Base-by-base conservation (phyloP, 345 rosid genomes). In the Sonneratia caseolaris region DNA sequence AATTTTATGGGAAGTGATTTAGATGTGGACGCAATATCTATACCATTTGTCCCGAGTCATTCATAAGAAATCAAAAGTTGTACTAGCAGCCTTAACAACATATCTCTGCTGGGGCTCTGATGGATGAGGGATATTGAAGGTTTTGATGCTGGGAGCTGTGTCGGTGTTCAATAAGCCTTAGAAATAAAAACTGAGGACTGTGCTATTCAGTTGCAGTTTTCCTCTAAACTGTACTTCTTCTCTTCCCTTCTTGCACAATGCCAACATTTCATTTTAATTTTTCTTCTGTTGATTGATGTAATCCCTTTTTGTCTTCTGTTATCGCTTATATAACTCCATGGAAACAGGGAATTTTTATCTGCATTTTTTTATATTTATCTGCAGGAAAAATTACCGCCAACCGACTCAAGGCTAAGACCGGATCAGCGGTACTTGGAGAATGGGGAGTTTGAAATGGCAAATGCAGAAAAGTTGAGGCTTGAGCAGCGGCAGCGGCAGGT, bases 401-500 rank as follows among this genome's bases (percentile, higher is more conserved):
- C 99, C n/a, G 99, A 96, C 82, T 96, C 99, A 9, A 89, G 98
- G 82, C 88, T 92, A 43, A 82, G 99, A 80, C 98, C 98, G 3
- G 99, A 96, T 78, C 99, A 96, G 73, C 85, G 91, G 69, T 83
- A 79, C 77, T 81, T 96, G 70, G 98, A 96, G 78, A 92, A 89
- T 21, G 99, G 99, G 71, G 96, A 91, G 81, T 96, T 81, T 79
- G 99, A 96, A 79, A 87, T 91, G 91, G 99, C 99, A 43, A 96
- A 96, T 83, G 79, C 96, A 53, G 99, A 96, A 83, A 96, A 96
- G 84, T 78, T 90, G 79, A 83, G 99, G 68, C 82, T 96, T 66
- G 99, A 96, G 79, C 96, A 92, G 81, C 87, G 97, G 15, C 99
- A 96, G 66, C 94, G 99, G 57, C 99, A 89, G 97, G 99, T 92